A percentile compares a stretch with the other conserved stretches of the same genome.
Evolutionary conservation across 2,329 filamentous ascomycete genomes (phyloP).

Genomic region (Colletotrichum sojae): DNA sequence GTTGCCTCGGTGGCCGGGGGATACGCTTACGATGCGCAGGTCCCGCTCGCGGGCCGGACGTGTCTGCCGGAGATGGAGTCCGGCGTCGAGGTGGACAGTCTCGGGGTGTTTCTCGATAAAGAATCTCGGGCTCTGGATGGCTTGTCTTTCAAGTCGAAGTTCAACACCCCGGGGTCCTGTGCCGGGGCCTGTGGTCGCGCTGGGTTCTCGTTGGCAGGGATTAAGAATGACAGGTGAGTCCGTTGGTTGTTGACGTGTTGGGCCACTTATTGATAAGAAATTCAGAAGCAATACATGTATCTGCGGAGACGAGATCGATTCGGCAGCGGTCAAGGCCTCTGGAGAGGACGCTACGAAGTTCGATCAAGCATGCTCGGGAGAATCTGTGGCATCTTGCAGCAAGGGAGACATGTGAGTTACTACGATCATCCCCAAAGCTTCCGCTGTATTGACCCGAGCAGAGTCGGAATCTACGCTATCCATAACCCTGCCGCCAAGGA

Average conservation of each 20-base stretch:
- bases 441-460: not conserved
- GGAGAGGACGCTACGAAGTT: not conserved
- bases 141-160: not conserved
- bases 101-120: not conserved
- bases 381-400: not conserved
- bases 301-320: slow-evolving; percentile 1
- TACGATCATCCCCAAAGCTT: not conserved
- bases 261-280: not conserved
- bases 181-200: slow-evolving; percentile 3
- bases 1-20: not conserved
- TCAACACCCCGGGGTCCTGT: not conserved
- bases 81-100: not conserved
- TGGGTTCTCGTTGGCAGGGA: slow-evolving; percentile 1
- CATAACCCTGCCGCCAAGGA: not conserved
- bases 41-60: slow-evolving; percentile 11
- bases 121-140: not conserved
- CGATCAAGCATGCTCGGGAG: not conserved
- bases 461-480: slow-evolving; percentile 4
- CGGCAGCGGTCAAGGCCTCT: not conserved
- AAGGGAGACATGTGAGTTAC: slow-evolving; percentile 7
- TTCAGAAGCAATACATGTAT: not conserved
- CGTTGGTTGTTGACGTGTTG: not conserved
- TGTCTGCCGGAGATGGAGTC: slow-evolving; percentile 11
- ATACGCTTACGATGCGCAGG: not conserved
- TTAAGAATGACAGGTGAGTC: not conserved